Percentiles rank a stretch among this genome's conserved stretches.
Conservation (phyloP, 75 land plant genomes). For the Picea sitchensis region DNA sequence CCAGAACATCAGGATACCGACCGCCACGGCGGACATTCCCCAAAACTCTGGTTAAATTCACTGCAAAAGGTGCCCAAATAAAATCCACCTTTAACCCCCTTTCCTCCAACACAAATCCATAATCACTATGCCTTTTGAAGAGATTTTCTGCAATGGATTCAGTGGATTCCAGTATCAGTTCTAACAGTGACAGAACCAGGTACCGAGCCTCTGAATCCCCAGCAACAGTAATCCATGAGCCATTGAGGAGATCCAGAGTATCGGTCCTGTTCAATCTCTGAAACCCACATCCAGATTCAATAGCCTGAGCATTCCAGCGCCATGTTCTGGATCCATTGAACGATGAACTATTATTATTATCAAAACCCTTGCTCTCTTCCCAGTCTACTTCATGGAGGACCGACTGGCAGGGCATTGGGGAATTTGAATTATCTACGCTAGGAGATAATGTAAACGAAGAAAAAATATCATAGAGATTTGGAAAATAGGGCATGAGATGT, state of each 20-base stretch:
- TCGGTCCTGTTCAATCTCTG: constrained; percentile 41
- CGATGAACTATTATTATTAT: not conserved
- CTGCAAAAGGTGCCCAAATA: constrained; percentile 84
- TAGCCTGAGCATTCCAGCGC: constrained; percentile 29
- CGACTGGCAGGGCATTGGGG: constrained; percentile 5
- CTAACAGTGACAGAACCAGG: constrained; percentile 59
- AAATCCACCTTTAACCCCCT: constrained; percentile 58
- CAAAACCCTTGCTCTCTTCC: constrained; percentile 1
- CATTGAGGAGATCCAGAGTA: constrained; percentile 62
- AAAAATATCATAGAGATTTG: constrained; percentile 25
- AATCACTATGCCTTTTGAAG: constrained; percentile 80
- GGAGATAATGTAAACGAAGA: not conserved
- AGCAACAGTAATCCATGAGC: constrained; percentile 86
- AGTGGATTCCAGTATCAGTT: constrained; percentile 36
- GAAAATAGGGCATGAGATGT: constrained; percentile 83
- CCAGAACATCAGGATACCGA: constrained; percentile 64
- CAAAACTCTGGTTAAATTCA: constrained; percentile 39
- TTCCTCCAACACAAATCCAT: constrained; percentile 26
- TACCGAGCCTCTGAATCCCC: constrained; percentile 92
- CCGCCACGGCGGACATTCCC: not conserved
- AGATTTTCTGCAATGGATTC: constrained; percentile 38
- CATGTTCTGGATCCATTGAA: constrained; percentile 12
- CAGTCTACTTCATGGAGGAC: constrained; percentile 15
- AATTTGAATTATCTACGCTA: not conserved
- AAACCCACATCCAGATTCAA: constrained; percentile 41